These are phyloP conservation scores for Botryosphaeria dothidea DNA, from an alignment of 2,329 filamentous ascomycete genomes.

Conservation along the genomic window DNA sequence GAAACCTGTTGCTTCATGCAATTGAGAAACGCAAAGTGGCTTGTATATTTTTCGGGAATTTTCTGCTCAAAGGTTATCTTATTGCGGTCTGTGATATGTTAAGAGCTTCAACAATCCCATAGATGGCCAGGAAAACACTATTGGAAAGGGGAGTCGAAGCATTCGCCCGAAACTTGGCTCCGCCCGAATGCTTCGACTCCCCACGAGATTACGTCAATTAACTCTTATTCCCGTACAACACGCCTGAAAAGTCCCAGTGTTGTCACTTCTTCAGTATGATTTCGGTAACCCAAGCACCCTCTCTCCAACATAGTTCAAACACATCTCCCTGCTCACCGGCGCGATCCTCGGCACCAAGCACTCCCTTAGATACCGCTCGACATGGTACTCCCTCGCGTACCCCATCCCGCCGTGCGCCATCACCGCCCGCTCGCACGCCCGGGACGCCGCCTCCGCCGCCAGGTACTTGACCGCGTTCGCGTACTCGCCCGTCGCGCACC, in stretches of 20 bases:
- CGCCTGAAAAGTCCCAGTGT: background rate
- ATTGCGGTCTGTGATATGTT: too few species aligned
- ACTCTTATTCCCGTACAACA: too few species aligned
- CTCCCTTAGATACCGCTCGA: constrained; percentile 61
- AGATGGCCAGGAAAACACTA: too few species aligned
- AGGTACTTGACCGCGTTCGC: constrained; percentile 60
- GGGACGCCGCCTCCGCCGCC: constrained; percentile 61
- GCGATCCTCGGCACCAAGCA: constrained; percentile 61
- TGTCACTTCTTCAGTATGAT: constrained; percentile 51
- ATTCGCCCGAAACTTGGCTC: too few species aligned
- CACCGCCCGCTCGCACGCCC: constrained; percentile 57
- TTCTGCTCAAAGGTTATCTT: too few species aligned
- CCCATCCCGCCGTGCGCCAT: constrained; percentile 63
- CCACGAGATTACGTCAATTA: too few species aligned
- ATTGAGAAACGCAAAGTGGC: background rate
- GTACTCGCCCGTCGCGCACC: constrained; percentile 53
- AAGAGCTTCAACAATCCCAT: too few species aligned
- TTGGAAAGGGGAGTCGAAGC: too few species aligned
- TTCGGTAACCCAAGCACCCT: constrained; percentile 65
- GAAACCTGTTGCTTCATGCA: background rate
- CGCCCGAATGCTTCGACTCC: too few species aligned
- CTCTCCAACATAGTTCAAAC: constrained; percentile 71
- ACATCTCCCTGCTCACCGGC: constrained; percentile 69
- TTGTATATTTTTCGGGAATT: background rate
- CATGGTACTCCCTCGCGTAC: constrained; percentile 64